Evolutionary conservation across 2,329 filamentous ascomycete genomes (phyloP).

Genomic region (Talaromyces sp.): DNA sequence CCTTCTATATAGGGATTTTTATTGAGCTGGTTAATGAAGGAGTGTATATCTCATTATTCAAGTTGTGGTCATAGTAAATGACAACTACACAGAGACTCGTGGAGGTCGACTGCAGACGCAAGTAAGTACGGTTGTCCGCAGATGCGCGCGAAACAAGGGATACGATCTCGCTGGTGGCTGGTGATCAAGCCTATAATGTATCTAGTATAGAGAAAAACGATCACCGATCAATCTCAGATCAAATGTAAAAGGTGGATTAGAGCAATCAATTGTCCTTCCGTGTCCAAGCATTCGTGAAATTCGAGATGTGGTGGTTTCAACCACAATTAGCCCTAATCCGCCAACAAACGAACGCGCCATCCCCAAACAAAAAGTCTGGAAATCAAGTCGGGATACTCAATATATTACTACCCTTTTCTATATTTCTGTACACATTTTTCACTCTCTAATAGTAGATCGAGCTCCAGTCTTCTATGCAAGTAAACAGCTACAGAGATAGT

Average conservation of each 20-base stretch:
- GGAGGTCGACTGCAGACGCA: background rate
- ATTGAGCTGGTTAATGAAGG: background rate
- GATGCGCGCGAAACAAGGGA: constrained; percentile 15
- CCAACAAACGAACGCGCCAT: background rate
- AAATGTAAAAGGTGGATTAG: background rate
- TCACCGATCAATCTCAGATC: background rate
- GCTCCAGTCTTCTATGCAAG: no score
- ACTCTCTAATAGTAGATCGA: background rate
- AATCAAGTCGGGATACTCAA: no score
- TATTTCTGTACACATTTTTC: background rate
- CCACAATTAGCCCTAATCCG: background rate
- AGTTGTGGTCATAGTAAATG: background rate
- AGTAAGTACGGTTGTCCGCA: background rate
- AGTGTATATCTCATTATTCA: background rate
- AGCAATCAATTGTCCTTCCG: no score
- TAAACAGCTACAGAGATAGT: background rate
- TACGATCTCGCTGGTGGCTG: constrained; percentile 12
- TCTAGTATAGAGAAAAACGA: background rate
- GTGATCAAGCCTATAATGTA: background rate
- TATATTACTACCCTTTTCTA: no score
- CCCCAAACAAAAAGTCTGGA: no score
- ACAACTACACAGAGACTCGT: background rate
- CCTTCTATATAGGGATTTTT: background rate
- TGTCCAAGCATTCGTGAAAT: no score
- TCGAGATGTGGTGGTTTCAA: no score